Conservation (phyloP, 805 yeast genomes). For the Hanseniaspora pseudoguilliermondii region DNA sequence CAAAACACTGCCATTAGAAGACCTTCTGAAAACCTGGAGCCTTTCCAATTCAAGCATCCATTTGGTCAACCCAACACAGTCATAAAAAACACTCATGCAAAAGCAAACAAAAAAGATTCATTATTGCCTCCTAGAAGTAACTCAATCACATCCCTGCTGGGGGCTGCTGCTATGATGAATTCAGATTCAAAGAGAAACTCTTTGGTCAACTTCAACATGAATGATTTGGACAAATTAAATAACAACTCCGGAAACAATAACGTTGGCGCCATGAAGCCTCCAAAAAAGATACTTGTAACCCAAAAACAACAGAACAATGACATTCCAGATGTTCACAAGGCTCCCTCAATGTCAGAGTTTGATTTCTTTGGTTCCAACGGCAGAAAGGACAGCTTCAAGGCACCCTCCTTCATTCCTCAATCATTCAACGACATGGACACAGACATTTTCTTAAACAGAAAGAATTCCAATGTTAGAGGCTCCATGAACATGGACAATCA, state of each 20-base stretch:
- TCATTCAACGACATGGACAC: slow-evolving; percentile 21
- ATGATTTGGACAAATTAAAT: slow-evolving; percentile 20
- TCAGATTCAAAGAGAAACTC: slow-evolving; percentile 23
- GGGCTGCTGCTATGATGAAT: slow-evolving; percentile 14
- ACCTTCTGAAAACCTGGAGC: slow-evolving; percentile 40
- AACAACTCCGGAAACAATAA: slow-evolving; percentile 3
- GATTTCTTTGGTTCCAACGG: slow-evolving; percentile 9
- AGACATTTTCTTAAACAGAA: slow-evolving; percentile 24
- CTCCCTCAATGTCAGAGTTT: slow-evolving; percentile 16
- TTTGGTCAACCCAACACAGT: slow-evolving; percentile 9
- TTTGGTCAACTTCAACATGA: slow-evolving; percentile 19
- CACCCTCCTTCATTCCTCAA: slow-evolving; percentile 22
- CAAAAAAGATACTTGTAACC: slow-evolving; percentile 13
- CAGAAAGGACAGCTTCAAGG: slow-evolving; percentile 19
- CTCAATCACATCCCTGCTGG: slow-evolving; percentile 11
- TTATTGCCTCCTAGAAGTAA: slow-evolving; percentile 17
- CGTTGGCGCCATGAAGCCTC: slow-evolving; percentile 19
- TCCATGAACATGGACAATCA: slow-evolving; percentile 15
- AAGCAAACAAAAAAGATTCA: slow-evolving; percentile 14
- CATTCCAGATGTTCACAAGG: slow-evolving; percentile 11
- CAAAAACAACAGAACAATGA: neutral
- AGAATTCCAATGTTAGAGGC: slow-evolving; percentile 24
- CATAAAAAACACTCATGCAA: slow-evolving; percentile 8
- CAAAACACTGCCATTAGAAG: slow-evolving; percentile 24
- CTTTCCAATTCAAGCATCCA: slow-evolving; percentile 23